A percentile compares a stretch with the other conserved stretches of the same genome.
Conservation (phyloP, 1,284 basidiomycete species). For the Papiliotrema flavescens region DNA sequence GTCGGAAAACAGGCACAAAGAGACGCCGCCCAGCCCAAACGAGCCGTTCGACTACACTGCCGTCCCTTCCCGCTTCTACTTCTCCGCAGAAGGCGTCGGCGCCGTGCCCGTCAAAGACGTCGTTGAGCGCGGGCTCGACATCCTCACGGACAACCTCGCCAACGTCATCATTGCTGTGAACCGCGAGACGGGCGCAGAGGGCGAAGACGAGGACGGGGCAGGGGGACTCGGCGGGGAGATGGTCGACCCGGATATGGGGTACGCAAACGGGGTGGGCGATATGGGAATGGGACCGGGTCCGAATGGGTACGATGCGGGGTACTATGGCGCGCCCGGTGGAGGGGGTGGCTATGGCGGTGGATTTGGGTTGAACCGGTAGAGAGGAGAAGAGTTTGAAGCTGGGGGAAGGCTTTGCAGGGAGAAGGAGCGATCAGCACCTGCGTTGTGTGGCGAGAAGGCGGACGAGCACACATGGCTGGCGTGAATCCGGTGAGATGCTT, state of each 20-base stretch:
- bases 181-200: slow-evolving; percentile 41
- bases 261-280: slow-evolving; percentile 11
- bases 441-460: too few species aligned
- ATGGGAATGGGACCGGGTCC: slow-evolving; percentile 7
- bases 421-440: too few species aligned
- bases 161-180: slow-evolving; percentile 61
- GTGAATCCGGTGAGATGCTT: too few species aligned
- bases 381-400: slow-evolving; percentile 9
- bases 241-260: slow-evolving; percentile 32
- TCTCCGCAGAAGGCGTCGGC: slow-evolving; percentile 87
- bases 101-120: slow-evolving; percentile 83
- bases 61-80: slow-evolving; percentile 82
- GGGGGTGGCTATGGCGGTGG: slow-evolving; percentile 14
- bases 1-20: slow-evolving; percentile 73
- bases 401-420: too few species aligned
- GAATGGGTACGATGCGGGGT: slow-evolving; percentile 8
- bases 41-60: slow-evolving; percentile 81
- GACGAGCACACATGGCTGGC: too few species aligned
- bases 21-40: slow-evolving; percentile 71
- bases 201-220: slow-evolving; percentile 32
- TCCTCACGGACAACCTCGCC: slow-evolving; percentile 76
- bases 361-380: slow-evolving; percentile 38
- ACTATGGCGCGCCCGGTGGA: slow-evolving; percentile 15
- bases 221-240: too few species aligned
- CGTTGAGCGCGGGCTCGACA: slow-evolving; percentile 74